Evolutionary conservation across 2,329 filamentous ascomycete genomes (phyloP).

Genomic region (Aspergillus awamori): DNA sequence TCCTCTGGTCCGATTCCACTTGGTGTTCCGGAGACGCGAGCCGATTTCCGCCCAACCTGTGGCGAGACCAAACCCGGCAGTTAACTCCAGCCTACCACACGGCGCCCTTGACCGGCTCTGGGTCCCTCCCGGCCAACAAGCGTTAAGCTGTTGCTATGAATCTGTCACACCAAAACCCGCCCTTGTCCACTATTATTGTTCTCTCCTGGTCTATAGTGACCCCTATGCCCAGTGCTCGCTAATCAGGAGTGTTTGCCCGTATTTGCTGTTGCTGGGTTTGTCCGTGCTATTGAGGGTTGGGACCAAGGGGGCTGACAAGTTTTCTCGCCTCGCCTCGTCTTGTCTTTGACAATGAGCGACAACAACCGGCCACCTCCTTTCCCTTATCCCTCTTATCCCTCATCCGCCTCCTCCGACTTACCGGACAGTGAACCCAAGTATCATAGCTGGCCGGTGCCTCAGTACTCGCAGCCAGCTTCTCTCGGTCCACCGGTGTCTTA

Average conservation of each 20-base stretch:
- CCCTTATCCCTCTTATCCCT: constrained; percentile 17
- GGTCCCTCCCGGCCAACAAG: constrained; percentile 11
- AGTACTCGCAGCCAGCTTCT: constrained; percentile 21
- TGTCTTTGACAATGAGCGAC: constrained; percentile 24
- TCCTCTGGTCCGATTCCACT: neutral
- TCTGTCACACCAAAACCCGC: constrained; percentile 5
- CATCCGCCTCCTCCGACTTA: constrained; percentile 21
- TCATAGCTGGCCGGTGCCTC: constrained; percentile 22
- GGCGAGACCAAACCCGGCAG: constrained; percentile 15
- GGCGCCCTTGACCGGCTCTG: neutral
- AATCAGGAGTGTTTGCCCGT: neutral
- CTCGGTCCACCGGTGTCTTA: constrained; percentile 19
- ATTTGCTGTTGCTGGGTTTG: constrained; percentile 6
- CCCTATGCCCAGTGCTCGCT: neutral
- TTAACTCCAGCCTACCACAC: constrained; percentile 25
- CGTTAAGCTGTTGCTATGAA: neutral
- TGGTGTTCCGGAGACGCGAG: constrained; percentile 10
- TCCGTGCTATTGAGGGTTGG: constrained; percentile 10
- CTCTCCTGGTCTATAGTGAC: constrained; percentile 13
- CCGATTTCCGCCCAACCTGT: constrained; percentile 14
- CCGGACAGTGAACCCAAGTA: constrained; percentile 20
- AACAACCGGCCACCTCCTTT: constrained; percentile 23
- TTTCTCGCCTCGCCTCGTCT: constrained; percentile 11
- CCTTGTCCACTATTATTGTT: constrained; percentile 9
- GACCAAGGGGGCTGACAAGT: constrained; percentile 16